Base-by-base conservation (phyloP, 495 filamentous ascomycete genomes). In the Talaromyces ruber region DNA sequence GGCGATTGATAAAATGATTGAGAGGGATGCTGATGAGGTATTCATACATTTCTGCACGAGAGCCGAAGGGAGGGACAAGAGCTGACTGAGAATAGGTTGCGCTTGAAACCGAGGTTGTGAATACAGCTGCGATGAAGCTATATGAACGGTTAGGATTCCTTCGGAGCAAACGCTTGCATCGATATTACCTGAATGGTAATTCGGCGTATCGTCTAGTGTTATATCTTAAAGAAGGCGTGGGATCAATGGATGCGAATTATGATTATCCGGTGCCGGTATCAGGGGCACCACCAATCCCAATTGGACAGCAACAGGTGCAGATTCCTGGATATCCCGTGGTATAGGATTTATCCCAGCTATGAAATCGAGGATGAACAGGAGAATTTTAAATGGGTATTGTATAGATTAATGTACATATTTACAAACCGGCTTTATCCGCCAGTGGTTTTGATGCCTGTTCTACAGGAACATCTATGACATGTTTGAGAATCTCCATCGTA, bases 141-240 rank as follows among this genome's bases (percentile, higher is more conserved):
- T 99, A 99, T 74, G 95, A 98, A 70, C 79, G 92, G 1, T 78
- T 99, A 5, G 95, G 95, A 0, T 99, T 99, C 68, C 71, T 99
- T 26, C 79, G 92, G 60, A 96, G 90, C 63, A 99, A 99, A 75
- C 87, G 90, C 53, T 78, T 99, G 45, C 93, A 98, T 70, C 83
- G 95, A 51, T 99, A 99, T 69, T 99, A 99, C 67, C 73, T 99
- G 52, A 98, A 97, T 68, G 95, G 95, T 9, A 98, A 92, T 72
- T 94, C 91, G 50, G 95, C 95, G 1, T 98, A 92, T 72, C 79
- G 95, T 39, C 76, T 99, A 12, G 83, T 97, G 22, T 74, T 99
- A 51, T 88, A 92, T 61, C 75, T 98, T 58, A 96, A 89, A 72
- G 81, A 83, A 64, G 82, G 83, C 28, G 72, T 77, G 14, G 74